phyloP scores from a whole-genome alignment of 306 rosid species.

The Cicer chorassanicum region DNA sequence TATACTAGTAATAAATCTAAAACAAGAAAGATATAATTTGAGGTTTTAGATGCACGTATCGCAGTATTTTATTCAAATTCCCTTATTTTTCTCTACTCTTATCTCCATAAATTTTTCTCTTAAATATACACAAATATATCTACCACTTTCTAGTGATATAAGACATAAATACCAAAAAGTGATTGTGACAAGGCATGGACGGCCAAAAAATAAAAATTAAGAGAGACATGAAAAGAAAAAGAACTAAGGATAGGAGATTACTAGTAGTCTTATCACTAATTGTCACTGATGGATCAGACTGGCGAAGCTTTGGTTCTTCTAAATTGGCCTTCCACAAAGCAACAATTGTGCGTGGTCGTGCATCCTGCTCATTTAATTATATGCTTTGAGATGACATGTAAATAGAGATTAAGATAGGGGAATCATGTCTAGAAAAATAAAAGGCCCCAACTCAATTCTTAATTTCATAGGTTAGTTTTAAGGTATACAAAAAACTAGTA shows the following conservation, averaged over 20 bases:
- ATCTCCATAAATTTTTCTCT: background rate
- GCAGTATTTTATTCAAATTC: background rate
- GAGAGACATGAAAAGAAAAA: slow-evolving; percentile 18
- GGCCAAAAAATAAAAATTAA: slow-evolving; percentile 17
- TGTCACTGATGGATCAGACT: slow-evolving; percentile 79
- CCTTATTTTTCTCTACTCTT: slow-evolving; percentile 1
- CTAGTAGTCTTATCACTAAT: slow-evolving; percentile 61
- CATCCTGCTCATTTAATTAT: slow-evolving; percentile 68
- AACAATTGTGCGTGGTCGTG: slow-evolving; percentile 71
- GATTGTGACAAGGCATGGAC: slow-evolving; percentile 7
- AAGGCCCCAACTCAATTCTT: slow-evolving; percentile 35
- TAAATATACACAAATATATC: slow-evolving; percentile 11
- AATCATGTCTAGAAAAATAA: slow-evolving; percentile 18
- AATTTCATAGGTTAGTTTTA: background rate
- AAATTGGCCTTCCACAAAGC: slow-evolving; percentile 85
- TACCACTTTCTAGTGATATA: slow-evolving; percentile 41
- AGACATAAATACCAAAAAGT: slow-evolving; percentile 42
- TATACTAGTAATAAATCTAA: background rate
- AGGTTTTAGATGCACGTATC: slow-evolving; percentile 7
- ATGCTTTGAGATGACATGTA: slow-evolving; percentile 31
- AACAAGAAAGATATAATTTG: background rate
- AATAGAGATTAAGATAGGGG: slow-evolving; percentile 31
- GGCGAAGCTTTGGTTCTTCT: slow-evolving; percentile 78
- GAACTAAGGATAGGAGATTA: slow-evolving; percentile 52
- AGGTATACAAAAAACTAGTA: slow-evolving; percentile 27